Conservation (phyloP, 441 rosid species). For the Theobroma grandiflorum region DNA sequence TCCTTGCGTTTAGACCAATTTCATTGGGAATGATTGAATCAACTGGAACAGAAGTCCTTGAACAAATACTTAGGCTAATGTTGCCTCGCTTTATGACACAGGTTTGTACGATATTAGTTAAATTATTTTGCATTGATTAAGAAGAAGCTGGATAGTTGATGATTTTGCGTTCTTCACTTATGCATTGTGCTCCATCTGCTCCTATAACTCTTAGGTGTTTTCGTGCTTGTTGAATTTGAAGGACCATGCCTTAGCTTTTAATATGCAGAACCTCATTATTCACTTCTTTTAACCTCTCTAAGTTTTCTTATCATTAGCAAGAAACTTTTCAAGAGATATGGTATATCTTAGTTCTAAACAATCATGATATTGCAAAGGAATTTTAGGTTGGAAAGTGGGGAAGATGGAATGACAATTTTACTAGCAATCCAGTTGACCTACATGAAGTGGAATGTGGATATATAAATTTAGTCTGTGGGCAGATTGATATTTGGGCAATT, state of each 20-base stretch:
- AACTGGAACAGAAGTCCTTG: constrained; percentile 82
- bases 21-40: constrained; percentile 79
- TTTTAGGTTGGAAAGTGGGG: neutral
- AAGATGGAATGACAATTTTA: neutral
- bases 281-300: neutral
- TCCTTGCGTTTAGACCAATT: constrained; percentile 77
- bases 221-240: neutral
- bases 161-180: neutral
- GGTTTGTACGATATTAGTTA: constrained; percentile 50
- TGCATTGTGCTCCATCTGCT: neutral
- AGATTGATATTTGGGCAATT: too few species aligned
- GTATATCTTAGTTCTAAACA: neutral
- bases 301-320: neutral
- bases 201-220: neutral
- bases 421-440: neutral
- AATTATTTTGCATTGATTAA: constrained; percentile 20
- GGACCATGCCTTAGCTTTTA: neutral
- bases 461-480: neutral
- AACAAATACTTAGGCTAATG: constrained; percentile 82
- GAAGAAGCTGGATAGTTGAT: neutral
- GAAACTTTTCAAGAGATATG: neutral
- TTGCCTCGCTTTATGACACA: constrained; percentile 93
- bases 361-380: neutral
- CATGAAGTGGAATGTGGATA: neutral
- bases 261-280: neutral